Evolutionary conservation across 495 filamentous ascomycete genomes (phyloP).

Genomic region (Echria macrotheca): DNA sequence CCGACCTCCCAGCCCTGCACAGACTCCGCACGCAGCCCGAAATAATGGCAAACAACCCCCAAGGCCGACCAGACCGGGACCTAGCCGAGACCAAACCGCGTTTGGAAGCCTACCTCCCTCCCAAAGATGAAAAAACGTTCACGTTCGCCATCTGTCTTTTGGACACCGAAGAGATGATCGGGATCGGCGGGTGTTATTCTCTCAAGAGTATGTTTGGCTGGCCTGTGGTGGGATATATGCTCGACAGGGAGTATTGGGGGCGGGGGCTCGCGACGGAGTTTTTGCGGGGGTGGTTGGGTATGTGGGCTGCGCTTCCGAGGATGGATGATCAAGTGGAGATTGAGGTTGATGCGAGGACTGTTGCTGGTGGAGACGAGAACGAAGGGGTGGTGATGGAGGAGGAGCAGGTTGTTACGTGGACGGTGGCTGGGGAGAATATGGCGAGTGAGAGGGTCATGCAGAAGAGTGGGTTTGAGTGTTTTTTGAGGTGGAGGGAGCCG

Average conservation of each 20-base stretch:
- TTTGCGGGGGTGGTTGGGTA: background rate
- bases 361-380: background rate
- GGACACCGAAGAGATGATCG: background rate
- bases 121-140: background rate
- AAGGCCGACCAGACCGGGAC: constrained; percentile 1
- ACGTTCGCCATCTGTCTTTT: constrained; percentile 2
- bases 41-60: constrained; percentile 3
- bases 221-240: background rate
- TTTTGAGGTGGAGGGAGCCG: background rate
- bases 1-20: background rate
- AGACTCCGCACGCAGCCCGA: constrained; percentile 3
- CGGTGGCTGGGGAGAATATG: background rate
- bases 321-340: background rate
- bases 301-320: background rate
- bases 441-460: background rate
- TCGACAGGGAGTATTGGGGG: background rate
- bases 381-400: background rate
- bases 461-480: background rate
- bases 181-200: background rate
- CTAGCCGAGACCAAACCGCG: background rate
- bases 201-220: background rate
- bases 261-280: background rate
- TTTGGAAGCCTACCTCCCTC: background rate
- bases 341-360: background rate
- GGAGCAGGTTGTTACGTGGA: background rate